phyloP scores from a whole-genome alignment of 192 early-diverging fungal species.

The Podila epicladia region DNA sequence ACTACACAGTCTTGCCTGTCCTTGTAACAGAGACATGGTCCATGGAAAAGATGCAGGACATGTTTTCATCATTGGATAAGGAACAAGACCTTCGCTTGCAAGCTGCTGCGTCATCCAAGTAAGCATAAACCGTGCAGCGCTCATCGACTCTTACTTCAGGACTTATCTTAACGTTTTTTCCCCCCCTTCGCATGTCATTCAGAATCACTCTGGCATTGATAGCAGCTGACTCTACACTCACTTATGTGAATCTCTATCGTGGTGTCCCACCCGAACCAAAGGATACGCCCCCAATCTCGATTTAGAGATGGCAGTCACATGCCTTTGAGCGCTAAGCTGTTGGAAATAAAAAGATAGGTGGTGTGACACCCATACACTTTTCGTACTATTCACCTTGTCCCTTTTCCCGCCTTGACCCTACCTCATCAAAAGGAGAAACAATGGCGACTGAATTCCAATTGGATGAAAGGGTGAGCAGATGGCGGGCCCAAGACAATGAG shows the following conservation, averaged over 20 bases:
- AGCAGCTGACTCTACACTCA: slow-evolving; percentile 24
- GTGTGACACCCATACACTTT: too few relatives aligned
- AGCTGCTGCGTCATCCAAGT: slow-evolving; percentile 18
- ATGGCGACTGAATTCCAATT: not conserved
- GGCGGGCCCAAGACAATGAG: not conserved
- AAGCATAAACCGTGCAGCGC: not conserved
- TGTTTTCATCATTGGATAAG: not conserved
- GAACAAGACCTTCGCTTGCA: slow-evolving; percentile 27
- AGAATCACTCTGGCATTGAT: slow-evolving; percentile 37
- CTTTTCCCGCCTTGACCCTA: not conserved
- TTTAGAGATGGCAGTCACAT: too few relatives aligned
- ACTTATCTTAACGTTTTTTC: not conserved
- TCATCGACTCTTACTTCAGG: too few relatives aligned
- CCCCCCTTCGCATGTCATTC: not conserved
- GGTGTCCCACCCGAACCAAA: slow-evolving; percentile 11
- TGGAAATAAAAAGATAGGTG: too few relatives aligned
- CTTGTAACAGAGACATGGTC: slow-evolving; percentile 25
- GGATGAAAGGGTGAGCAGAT: not conserved
- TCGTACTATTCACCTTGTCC: not conserved
- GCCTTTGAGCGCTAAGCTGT: too few relatives aligned
- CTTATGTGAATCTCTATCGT: slow-evolving; percentile 27
- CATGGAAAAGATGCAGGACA: slow-evolving; percentile 15
- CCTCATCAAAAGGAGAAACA: not conserved
- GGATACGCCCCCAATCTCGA: too few relatives aligned
- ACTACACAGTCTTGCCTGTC: slow-evolving; percentile 59